Percentiles rank a stretch among this genome's conserved stretches.
These are phyloP conservation scores for Arthrobotrys pseudoclavata DNA, from an alignment of 2,329 filamentous ascomycete genomes.

Conservation along the genomic window DNA sequence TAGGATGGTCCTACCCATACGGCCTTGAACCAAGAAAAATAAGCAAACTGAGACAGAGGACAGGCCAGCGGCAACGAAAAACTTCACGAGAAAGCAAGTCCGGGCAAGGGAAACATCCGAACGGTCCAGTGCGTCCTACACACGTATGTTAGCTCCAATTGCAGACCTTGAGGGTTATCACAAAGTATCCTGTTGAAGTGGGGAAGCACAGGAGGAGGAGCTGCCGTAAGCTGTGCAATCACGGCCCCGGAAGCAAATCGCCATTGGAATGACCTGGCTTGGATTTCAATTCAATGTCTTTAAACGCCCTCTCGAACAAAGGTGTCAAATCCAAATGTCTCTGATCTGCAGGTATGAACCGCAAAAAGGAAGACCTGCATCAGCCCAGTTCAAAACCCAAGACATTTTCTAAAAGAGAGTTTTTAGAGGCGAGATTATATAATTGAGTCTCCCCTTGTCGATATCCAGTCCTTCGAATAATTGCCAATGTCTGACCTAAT, in stretches of 20 bases:
- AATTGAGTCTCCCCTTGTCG: constrained; percentile 20
- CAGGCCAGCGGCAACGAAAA: background rate
- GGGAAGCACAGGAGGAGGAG: constrained; percentile 4
- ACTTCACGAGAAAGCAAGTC: constrained; percentile 29
- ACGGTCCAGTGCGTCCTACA: constrained; percentile 40
- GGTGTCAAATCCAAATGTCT: constrained; percentile 47
- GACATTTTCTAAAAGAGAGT: constrained; percentile 35
- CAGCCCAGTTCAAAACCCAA: constrained; percentile 42
- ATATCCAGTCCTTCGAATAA: constrained; percentile 14
- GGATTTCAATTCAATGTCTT: constrained; percentile 41
- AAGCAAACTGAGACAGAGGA: constrained; percentile 59
- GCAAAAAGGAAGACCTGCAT: constrained; percentile 47
- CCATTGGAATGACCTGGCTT: constrained; percentile 33
- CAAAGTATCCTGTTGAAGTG: constrained; percentile 27
- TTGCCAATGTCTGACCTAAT: constrained; percentile 53
- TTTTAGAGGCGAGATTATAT: constrained; percentile 40
- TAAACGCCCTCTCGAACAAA: constrained; percentile 26
- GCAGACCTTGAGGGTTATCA: background rate
- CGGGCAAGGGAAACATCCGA: constrained; percentile 25
- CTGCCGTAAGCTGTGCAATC: constrained; percentile 24
- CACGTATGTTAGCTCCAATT: constrained; percentile 28
- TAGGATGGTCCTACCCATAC: constrained; percentile 37
- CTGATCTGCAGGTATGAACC: constrained; percentile 43
- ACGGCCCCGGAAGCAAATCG: background rate
- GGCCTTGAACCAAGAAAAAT: constrained; percentile 32